Evolutionary conservation across 1,284 basidiomycete species (phyloP), one percentile per base, ranked within the genome.

Genomic region (Gymnopus androsaceus): DNA sequence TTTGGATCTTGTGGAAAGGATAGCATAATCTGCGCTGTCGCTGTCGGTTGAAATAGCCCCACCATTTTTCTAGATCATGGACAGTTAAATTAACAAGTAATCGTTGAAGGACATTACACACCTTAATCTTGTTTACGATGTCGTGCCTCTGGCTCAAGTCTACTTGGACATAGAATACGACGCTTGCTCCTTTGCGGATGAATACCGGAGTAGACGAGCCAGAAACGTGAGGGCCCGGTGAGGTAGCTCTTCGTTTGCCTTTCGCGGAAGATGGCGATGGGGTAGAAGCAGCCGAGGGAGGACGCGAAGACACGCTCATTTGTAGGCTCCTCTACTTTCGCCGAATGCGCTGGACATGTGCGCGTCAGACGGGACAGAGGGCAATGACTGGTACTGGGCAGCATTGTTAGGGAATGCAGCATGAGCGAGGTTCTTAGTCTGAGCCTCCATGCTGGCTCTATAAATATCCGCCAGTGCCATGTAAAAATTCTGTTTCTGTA

Each of bases 141-240:
- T 68, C 63, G 15, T 70, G 67, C 21, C 84, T 75, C 48, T 77
- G 75, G 44, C 75, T 73, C 2, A 83, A 67, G 56, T 82, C 81
- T n/a, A 83, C 71, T 63, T 83, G 81, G 30, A 85, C 78, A 61
- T 79, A 85, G 60, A 86, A 85, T n/a, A 69, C 63, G 31, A 82
- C 59, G 0, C 74, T 64, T 48, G 66, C 59, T 5, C 79, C 81
- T 34, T 61, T 59, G 31, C 64, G 54, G 2, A 61, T 62, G 28
- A 30, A 57, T 59, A 30, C 37, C 21, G 50, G 57, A 37, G 8
- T 30, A 34, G 15, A 15, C 25, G 45, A 27, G 19, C 36, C 19
- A 25, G 33, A 23, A 23, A 23, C n/a, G 37, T 17, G 15, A 23
- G 47, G 30, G 14, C 48, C 6, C 11, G 49, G 19, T 21, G 49